These are phyloP conservation scores for Lunasporangiospora selenospora DNA, from an alignment of 192 early-diverging fungal genomes.

Conservation along the genomic window DNA sequence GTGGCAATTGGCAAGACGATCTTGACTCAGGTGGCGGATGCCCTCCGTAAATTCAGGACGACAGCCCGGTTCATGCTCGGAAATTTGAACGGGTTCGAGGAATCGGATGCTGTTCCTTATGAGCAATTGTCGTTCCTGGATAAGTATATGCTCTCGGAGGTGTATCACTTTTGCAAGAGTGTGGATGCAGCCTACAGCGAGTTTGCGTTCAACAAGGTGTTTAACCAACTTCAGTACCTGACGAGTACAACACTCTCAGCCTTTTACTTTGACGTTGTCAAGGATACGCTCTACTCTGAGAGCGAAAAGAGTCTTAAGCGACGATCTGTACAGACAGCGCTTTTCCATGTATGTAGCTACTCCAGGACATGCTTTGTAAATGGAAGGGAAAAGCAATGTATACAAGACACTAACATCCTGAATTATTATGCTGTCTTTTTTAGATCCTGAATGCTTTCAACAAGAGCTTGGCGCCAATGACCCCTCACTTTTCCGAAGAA, in stretches of 20 bases:
- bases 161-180: constrained; percentile 62
- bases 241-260: constrained; percentile 70
- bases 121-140: constrained; percentile 58
- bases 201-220: constrained; percentile 68
- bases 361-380: no score
- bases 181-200: constrained; percentile 62
- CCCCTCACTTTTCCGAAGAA: constrained; percentile 42
- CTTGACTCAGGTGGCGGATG: constrained; percentile 32
- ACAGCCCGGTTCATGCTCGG: constrained; percentile 47
- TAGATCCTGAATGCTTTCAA: constrained; percentile 68
- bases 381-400: no score
- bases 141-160: constrained; percentile 68
- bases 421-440: no score
- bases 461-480: constrained; percentile 29
- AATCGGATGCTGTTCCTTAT: constrained; percentile 50
- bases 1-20: constrained; percentile 43
- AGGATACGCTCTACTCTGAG: constrained; percentile 78
- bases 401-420: no score
- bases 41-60: constrained; percentile 42
- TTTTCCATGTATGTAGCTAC: constrained; percentile 59
- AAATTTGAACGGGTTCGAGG: constrained; percentile 57
- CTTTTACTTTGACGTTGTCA: constrained; percentile 82
- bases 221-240: constrained; percentile 67
- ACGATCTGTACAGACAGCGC: constrained; percentile 66
- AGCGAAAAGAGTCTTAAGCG: constrained; percentile 44